A percentile compares a stretch with the other conserved stretches of the same genome.
Conservation (phyloP, 192 early-diverging fungal species). For the Coemansia sp. region DNA sequence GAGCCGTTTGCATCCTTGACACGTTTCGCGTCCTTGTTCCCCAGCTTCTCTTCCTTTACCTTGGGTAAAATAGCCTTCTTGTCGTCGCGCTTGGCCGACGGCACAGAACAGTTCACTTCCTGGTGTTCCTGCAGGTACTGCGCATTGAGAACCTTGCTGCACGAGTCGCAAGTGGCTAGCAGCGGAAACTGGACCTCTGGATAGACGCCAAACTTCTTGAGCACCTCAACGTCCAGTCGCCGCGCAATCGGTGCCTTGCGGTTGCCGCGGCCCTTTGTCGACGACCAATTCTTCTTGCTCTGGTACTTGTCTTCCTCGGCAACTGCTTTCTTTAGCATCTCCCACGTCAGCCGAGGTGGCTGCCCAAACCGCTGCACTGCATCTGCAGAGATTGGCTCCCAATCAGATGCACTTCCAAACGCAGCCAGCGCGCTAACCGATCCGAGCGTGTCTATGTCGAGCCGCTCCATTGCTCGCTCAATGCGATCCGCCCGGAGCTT, state of each 20-base stretch:
- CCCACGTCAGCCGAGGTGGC: slow-evolving; percentile 46
- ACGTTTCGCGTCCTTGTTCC: background rate
- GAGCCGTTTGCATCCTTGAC: background rate
- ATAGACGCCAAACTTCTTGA: slow-evolving; percentile 53
- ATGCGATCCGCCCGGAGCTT: slow-evolving; percentile 29
- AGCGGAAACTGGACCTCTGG: slow-evolving; percentile 41
- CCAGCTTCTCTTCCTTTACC: background rate
- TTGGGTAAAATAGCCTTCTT: slow-evolving; percentile 2
- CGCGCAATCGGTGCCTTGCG: slow-evolving; percentile 54
- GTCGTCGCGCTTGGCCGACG: slow-evolving; percentile 34
- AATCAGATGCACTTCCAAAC: slow-evolving; percentile 33
- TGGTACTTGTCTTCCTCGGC: slow-evolving; percentile 58
- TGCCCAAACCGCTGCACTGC: slow-evolving; percentile 17
- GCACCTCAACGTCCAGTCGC: slow-evolving; percentile 47
- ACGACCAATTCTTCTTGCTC: slow-evolving; percentile 60
- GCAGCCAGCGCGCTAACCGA: slow-evolving; percentile 27
- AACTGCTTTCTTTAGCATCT: slow-evolving; percentile 53
- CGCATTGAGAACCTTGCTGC: slow-evolving; percentile 45
- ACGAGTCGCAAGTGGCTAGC: slow-evolving; percentile 49
- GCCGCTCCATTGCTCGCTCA: slow-evolving; percentile 13
- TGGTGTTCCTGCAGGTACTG: slow-evolving; percentile 52
- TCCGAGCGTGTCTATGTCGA: slow-evolving; percentile 18
- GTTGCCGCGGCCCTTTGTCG: slow-evolving; percentile 55
- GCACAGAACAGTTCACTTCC: slow-evolving; percentile 42
- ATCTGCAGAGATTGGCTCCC: slow-evolving; percentile 8